Base-by-base conservation (phyloP, 1,284 basidiomycete genomes). In the Sphagnurus paluster region DNA sequence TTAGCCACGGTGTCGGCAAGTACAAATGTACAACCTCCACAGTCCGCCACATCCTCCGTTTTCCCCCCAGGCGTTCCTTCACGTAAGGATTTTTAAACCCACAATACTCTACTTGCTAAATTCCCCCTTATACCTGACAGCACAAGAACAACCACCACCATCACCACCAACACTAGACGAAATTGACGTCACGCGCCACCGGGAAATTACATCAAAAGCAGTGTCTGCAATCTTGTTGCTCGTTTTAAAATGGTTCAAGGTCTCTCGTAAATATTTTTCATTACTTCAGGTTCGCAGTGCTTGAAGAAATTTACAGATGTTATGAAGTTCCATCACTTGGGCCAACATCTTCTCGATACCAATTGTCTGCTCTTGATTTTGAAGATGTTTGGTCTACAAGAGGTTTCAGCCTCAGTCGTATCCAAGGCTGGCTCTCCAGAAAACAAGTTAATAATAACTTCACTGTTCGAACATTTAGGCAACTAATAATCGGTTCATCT, bases 271-370 rank as follows among this genome's bases (percentile, higher is more conserved):
- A 88, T 77, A 36, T 20, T 21, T 35, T 33, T 37, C 26, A 34
- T 34, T 42, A 29, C 17, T n/a, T 20, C 46, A 39, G 7, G 30
- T 14, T 14, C 7, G 21, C 33, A 10, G 13, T 29, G 33, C 26
- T 20, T 40, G 35, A 17, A 21, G 8, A 10, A 42, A 40, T 41
- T 49, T 19, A 33, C 32, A 95, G 93, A 99, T 69, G 86, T 90
- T 24, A 95, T 99, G 88, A 99, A 99, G 65, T 98, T 98, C 64
- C 95, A 99, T 67, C 93, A 98, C 67, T 77, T 99, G 24, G 93
- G 93, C 5, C 95, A 97, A 66, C 80, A 95, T 20, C 74, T 99
- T 7, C 82, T 99, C 39, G 97, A 99, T 61, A 95, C 93, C 16
- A 99, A 99, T 62, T 97, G 94, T 61, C 71, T 98, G 3, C 72